These are phyloP conservation scores for Auxenochlorella pyrenoidosa DNA, from an alignment of 139 green algal species.

Conservation along the genomic window DNA sequence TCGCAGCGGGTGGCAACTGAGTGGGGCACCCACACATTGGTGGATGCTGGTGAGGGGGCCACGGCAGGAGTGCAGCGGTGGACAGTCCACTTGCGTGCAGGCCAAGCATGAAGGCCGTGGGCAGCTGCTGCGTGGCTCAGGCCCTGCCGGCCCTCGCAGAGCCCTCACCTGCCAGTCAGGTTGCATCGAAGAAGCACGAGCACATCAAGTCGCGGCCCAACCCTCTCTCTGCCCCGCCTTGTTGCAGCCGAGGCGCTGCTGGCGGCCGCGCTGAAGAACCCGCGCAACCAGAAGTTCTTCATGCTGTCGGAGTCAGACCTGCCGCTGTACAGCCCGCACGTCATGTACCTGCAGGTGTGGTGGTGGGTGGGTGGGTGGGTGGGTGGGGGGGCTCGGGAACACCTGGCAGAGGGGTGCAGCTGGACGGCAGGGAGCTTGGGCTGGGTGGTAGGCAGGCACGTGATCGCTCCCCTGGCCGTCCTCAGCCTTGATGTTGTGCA, in stretches of 20 bases:
- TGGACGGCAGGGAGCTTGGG: background rate
- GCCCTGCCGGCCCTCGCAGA: background rate
- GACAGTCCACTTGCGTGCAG: too few species aligned
- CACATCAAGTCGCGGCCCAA: too few species aligned
- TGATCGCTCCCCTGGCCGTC: too few species aligned
- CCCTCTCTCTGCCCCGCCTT: background rate
- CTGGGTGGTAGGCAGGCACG: too few species aligned
- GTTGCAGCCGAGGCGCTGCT: conserved; percentile 40
- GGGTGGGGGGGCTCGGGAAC: background rate
- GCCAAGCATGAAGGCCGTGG: background rate
- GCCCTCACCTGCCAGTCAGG: background rate
- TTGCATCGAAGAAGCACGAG: too few species aligned
- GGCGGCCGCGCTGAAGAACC: conserved; percentile 34
- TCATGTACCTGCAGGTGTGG: conserved; percentile 42
- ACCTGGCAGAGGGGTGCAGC: background rate
- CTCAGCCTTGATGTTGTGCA: background rate
- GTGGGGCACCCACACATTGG: conserved; percentile 35
- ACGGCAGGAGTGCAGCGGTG: background rate
- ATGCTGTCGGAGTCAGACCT: conserved; percentile 46
- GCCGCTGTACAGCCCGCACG: conserved; percentile 50
- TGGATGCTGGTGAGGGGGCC: conserved; percentile 31
- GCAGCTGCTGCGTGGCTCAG: background rate
- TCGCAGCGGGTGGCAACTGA: conserved; percentile 11
- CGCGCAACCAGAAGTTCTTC: conserved; percentile 49
- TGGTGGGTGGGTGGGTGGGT: background rate